Evolutionary conservation across 2,329 filamentous ascomycete species (phyloP).

Genomic region (Fusarium tupiense): DNA sequence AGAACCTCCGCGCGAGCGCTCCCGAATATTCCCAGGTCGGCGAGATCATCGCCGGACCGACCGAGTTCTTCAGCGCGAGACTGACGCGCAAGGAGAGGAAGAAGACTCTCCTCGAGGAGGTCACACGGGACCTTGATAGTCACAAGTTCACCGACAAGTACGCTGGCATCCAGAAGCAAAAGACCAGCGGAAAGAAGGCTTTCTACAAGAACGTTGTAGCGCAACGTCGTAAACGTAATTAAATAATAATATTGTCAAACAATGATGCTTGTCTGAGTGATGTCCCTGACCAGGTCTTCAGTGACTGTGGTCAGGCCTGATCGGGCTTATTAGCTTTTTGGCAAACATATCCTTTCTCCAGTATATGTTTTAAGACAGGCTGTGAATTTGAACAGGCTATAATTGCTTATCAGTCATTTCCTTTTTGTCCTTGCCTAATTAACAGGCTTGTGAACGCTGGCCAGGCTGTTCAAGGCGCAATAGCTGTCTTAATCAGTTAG

Average conservation of each 20-base stretch:
- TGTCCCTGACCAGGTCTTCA: not conserved
- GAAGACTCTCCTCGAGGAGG: conserved; percentile 85
- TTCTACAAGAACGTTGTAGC: conserved; percentile 84
- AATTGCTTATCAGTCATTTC: too few relatives aligned
- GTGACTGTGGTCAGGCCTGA: too few relatives aligned
- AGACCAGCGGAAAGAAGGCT: conserved; percentile 87
- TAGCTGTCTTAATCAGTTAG: too few relatives aligned
- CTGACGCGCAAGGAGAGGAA: conserved; percentile 89
- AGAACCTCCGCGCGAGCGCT: conserved; percentile 72
- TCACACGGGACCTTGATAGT: conserved; percentile 63
- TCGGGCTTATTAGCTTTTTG: too few relatives aligned
- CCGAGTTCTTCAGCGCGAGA: conserved; percentile 84
- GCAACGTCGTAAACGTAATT: conserved; percentile 46
- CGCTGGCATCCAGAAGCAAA: conserved; percentile 81
- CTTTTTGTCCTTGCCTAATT: too few relatives aligned
- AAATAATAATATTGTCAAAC: conserved; percentile 17
- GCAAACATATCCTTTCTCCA: too few relatives aligned
- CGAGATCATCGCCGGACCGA: conserved; percentile 86
- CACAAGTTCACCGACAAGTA: conserved; percentile 89
- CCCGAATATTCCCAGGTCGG: conserved; percentile 91
- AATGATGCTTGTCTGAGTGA: not conserved
- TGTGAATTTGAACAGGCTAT: too few relatives aligned
- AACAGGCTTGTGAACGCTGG: too few relatives aligned
- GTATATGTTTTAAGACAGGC: too few relatives aligned
- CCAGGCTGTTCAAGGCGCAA: too few relatives aligned